Percentiles rank a stretch among this genome's conserved stretches.
phyloP scores from a whole-genome alignment of 2,329 filamentous ascomycete species.

The Fusarium compactum region DNA sequence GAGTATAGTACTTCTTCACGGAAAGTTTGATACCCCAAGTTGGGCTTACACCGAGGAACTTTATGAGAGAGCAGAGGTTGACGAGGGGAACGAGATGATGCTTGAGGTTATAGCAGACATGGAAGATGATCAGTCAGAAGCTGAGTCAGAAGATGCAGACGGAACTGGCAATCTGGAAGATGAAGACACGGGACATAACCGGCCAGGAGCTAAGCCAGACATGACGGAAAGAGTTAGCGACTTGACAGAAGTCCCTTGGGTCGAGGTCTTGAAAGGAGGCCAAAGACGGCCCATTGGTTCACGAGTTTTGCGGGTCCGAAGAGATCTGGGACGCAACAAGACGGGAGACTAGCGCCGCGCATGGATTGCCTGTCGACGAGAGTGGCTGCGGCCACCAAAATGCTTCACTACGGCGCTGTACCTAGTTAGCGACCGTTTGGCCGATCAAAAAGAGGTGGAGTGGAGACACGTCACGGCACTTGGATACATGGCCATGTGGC shows the following conservation, averaged over 20 bases:
- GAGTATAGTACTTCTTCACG: constrained; percentile 72
- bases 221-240: constrained; percentile 36
- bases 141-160: constrained; percentile 45
- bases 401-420: constrained; percentile 2
- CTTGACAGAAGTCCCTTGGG: constrained; percentile 64
- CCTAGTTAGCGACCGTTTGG: constrained; percentile 19
- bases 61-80: constrained; percentile 54
- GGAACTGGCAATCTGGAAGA: constrained; percentile 43
- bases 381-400: constrained; percentile 3
- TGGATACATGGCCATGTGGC: constrained; percentile 26
- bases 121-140: constrained; percentile 50
- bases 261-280: constrained; percentile 67
- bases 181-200: constrained; percentile 53
- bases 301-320: constrained; percentile 72
- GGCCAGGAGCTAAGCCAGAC: constrained; percentile 48
- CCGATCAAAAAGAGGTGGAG: constrained; percentile 7
- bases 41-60: constrained; percentile 78
- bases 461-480: constrained; percentile 23
- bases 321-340: constrained; percentile 66
- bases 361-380: constrained; percentile 13
- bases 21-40: constrained; percentile 74
- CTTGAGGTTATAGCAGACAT: constrained; percentile 53
- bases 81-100: constrained; percentile 48
- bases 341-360: constrained; percentile 41
- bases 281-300: constrained; percentile 69